Conservation (phyloP, 225 moss, liverwort and hornwort species). For the Antitrichia curtipendula region DNA sequence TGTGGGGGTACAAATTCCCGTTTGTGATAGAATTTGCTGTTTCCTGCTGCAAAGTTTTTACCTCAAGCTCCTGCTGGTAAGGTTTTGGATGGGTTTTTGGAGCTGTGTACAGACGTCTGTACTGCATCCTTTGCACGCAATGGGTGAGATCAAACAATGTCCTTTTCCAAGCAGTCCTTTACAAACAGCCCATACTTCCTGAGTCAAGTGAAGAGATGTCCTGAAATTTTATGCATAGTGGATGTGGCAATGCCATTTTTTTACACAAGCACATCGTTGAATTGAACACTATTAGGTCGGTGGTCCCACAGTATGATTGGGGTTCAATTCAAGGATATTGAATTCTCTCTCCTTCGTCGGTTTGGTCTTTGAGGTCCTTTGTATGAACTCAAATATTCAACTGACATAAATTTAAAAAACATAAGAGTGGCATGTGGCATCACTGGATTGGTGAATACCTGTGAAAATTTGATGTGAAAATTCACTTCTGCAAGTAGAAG, state of each 20-base stretch:
- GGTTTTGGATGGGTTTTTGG: not conserved
- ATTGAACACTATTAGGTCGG: not conserved
- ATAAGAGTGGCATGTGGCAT: not conserved
- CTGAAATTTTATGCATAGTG: not conserved
- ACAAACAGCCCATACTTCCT: not conserved
- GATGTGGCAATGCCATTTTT: not conserved
- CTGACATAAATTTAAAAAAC: not conserved
- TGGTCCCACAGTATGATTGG: no score
- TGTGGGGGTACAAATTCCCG: not conserved
- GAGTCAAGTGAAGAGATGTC: not conserved
- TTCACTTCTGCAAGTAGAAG: not conserved
- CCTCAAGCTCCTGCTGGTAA: not conserved
- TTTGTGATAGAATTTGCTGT: not conserved
- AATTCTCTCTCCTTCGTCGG: not conserved
- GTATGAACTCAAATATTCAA: not conserved
- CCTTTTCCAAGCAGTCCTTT: not conserved
- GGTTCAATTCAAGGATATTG: not conserved
- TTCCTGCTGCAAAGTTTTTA: not conserved
- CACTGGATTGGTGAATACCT: no score
- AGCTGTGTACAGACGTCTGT: no score
- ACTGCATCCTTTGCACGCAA: not conserved
- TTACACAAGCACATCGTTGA: not conserved
- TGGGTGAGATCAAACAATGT: not conserved
- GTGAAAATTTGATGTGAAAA: not conserved
- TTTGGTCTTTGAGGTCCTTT: not conserved